Percentiles rank a stretch among this genome's conserved stretches.
These are phyloP conservation scores for Coemansia sp. DNA, from an alignment of 192 early-diverging fungal genomes.

Conservation along the genomic window DNA sequence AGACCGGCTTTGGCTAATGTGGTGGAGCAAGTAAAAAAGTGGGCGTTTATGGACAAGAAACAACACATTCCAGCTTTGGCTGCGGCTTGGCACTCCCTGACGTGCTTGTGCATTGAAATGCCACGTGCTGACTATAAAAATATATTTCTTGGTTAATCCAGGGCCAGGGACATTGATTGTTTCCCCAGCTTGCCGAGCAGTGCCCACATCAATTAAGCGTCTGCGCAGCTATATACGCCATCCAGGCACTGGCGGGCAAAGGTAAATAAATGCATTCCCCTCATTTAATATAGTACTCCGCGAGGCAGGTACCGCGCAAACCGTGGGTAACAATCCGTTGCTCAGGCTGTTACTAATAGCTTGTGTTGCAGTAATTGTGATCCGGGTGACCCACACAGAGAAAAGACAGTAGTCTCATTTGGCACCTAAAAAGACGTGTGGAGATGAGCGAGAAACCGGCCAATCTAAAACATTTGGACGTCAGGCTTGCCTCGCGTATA, in stretches of 20 bases:
- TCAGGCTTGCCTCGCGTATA: background rate
- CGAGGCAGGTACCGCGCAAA: background rate
- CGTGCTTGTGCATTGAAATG: background rate
- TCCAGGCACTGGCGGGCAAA: background rate
- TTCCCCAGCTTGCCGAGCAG: background rate
- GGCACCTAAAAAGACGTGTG: background rate
- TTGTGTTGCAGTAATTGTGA: slow-evolving; percentile 1
- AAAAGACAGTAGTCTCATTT: background rate
- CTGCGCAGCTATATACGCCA: background rate
- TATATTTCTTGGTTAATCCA: background rate
- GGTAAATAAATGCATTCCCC: background rate
- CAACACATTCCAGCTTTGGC: background rate
- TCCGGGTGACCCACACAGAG: background rate
- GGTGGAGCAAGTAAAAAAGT: background rate
- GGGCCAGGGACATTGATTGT: background rate
- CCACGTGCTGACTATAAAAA: background rate
- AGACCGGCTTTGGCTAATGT: background rate
- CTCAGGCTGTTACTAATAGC: background rate
- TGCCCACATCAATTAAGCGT: background rate
- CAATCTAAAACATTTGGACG: background rate
- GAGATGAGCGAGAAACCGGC: background rate
- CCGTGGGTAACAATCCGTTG: background rate
- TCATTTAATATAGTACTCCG: background rate
- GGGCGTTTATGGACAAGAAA: background rate
- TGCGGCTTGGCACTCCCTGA: background rate